phyloP scores from a whole-genome alignment of 2,329 filamentous ascomycete genomes.

The Cladophialophora exuberans region DNA sequence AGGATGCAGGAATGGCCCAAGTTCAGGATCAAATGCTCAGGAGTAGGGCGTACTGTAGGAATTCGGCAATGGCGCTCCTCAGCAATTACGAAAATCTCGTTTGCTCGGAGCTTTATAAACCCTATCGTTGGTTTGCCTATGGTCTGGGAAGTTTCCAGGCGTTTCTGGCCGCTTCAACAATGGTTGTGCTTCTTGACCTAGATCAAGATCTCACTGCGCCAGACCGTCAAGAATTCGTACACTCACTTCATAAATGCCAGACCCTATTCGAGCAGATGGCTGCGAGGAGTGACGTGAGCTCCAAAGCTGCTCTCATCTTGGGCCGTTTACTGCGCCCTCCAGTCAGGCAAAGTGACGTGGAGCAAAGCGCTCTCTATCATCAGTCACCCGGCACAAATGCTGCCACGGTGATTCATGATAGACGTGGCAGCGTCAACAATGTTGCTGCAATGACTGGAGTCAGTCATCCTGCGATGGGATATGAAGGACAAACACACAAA shows the following conservation, averaged over 20 bases:
- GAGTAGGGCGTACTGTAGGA: conserved; percentile 40
- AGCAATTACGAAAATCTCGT: conserved; percentile 40
- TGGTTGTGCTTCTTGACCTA: conserved; percentile 34
- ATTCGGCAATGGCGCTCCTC: conserved; percentile 40
- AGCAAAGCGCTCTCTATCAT: neutral
- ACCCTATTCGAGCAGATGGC: conserved; percentile 41
- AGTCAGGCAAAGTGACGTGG: neutral
- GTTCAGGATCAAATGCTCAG: conserved; percentile 32
- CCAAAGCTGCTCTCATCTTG: conserved; percentile 42
- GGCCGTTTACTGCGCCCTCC: conserved; percentile 18
- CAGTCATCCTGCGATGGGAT: neutral
- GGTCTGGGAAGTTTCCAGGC: conserved; percentile 46
- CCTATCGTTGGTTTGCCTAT: conserved; percentile 46
- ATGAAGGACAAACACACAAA: neutral
- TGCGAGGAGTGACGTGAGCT: conserved; percentile 41
- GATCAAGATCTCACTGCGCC: conserved; percentile 15
- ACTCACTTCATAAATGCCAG: conserved; percentile 36
- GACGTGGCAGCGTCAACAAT: neutral
- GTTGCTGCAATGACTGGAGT: neutral
- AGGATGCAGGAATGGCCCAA: conserved; percentile 32
- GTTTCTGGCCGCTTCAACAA: conserved; percentile 44
- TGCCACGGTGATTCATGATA: conserved; percentile 1
- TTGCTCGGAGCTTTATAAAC: conserved; percentile 38
- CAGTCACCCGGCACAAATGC: conserved; percentile 3
- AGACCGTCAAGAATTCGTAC: conserved; percentile 39